Evolutionary conservation across 1,284 basidiomycete genomes (phyloP).

Genomic region (Ustilago trichophora): DNA sequence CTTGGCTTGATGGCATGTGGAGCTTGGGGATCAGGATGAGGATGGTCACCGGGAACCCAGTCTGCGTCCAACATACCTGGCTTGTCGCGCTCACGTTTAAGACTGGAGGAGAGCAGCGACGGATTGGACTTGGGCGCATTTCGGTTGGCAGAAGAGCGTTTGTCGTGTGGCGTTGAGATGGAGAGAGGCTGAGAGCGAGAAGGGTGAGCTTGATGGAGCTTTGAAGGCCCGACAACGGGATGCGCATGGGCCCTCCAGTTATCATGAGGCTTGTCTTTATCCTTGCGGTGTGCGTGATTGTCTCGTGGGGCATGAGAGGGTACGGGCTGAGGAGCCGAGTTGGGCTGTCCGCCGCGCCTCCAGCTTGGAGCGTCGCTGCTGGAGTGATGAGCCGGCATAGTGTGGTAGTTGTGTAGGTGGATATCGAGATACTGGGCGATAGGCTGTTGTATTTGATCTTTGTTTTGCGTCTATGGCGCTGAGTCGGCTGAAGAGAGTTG

Average conservation of each 20-base stretch:
- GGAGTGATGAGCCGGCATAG: constrained; percentile 16
- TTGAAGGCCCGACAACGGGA: constrained; percentile 12
- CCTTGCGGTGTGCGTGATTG: constrained; percentile 8
- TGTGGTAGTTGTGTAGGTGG: background rate
- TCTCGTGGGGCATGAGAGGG: constrained; percentile 2
- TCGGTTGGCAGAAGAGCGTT: background rate
- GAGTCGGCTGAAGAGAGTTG: background rate
- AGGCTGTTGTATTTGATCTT: too few species aligned
- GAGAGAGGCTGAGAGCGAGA: constrained; percentile 16
- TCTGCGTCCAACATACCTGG: constrained; percentile 3
- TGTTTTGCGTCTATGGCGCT: background rate
- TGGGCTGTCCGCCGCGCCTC: constrained; percentile 15
- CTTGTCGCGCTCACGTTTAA: constrained; percentile 25
- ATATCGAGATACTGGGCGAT: too few species aligned
- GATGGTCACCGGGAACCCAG: constrained; percentile 30
- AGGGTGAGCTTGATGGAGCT: background rate
- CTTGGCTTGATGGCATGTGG: constrained; percentile 41
- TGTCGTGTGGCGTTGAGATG: constrained; percentile 9
- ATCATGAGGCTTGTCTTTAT: constrained; percentile 20
- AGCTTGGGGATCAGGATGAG: constrained; percentile 19
- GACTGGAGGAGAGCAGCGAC: constrained; percentile 34
- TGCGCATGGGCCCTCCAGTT: constrained; percentile 41
- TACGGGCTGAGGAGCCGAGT: constrained; percentile 13
- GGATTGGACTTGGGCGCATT: background rate
- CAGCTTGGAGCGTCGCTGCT: constrained; percentile 34